phyloP scores from a whole-genome alignment of 2,329 filamentous ascomycete species.

The Neocucurbitaria cava region DNA sequence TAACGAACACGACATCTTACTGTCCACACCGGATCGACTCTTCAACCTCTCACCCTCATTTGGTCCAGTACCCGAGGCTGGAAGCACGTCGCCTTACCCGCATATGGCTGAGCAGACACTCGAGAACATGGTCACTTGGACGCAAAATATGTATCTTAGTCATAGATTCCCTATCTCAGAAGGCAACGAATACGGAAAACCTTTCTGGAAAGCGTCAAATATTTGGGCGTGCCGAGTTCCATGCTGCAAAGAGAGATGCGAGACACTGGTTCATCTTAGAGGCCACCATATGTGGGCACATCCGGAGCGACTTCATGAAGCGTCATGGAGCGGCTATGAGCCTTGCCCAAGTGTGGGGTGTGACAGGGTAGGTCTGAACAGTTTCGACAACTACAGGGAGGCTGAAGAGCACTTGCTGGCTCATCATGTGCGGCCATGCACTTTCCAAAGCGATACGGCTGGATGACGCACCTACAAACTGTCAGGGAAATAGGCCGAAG shows the following conservation, averaged over 20 bases:
- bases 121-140: conserved; percentile 6
- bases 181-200: not conserved
- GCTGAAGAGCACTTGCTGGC: conserved; percentile 1
- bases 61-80: not conserved
- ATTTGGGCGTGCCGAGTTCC: conserved; percentile 4
- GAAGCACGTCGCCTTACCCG: conserved; percentile 1
- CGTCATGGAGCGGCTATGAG: not conserved
- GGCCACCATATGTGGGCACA: conserved; percentile 6
- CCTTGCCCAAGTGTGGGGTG: conserved; percentile 1
- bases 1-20: not conserved
- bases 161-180: conserved; percentile 2
- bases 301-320: not conserved
- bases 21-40: not conserved
- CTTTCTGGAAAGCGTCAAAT: not conserved
- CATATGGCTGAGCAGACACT: conserved; percentile 6
- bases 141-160: not conserved
- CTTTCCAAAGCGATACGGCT: not conserved
- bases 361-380: not conserved
- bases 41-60: not conserved
- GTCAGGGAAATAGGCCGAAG: not conserved
- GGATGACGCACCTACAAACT: not conserved
- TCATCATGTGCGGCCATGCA: conserved; percentile 1
- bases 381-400: not conserved
- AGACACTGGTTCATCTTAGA: conserved; percentile 3
- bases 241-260: not conserved